Evolutionary conservation across 805 yeast genomes (phyloP).

Genomic region (Pichia deserticola): DNA sequence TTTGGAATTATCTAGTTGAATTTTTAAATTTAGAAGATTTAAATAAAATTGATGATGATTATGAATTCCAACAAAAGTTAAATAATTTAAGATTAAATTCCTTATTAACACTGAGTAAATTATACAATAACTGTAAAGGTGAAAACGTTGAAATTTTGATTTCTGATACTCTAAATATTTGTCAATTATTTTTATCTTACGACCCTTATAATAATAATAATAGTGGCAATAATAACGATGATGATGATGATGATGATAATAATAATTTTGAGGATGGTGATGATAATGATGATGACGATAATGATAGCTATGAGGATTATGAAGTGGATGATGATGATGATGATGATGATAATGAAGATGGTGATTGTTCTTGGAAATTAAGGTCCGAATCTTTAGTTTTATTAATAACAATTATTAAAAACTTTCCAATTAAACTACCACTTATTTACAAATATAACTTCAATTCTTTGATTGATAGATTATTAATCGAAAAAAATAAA

Average conservation of each 20-base stretch:
- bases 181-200: conserved; percentile 31
- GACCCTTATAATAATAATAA: conserved; percentile 39
- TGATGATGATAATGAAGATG: conserved; percentile 41
- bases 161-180: conserved; percentile 24
- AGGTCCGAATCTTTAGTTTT: conserved; percentile 44
- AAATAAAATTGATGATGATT: conserved; percentile 25
- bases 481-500: conserved; percentile 36
- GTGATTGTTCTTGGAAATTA: conserved; percentile 50
- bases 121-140: conserved; percentile 34
- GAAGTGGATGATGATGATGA: conserved; percentile 32
- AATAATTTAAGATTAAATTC: conserved; percentile 43
- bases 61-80: conserved; percentile 25
- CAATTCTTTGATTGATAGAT: conserved; percentile 26
- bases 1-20: conserved; percentile 12
- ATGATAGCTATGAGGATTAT: conserved; percentile 32
- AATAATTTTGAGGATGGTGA: conserved; percentile 18
- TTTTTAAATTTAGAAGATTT: conserved; percentile 16
- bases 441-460: conserved; percentile 28
- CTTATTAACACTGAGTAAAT: conserved; percentile 31
- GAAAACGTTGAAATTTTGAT: conserved; percentile 24
- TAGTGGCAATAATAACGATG: conserved; percentile 18
- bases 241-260: conserved; percentile 30
- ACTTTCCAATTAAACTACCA: conserved; percentile 32
- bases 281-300: conserved; percentile 26
- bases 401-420: conserved; percentile 31